Percentiles rank a stretch among this genome's conserved stretches.
These are phyloP conservation scores for Ambrosiella xylebori DNA, from an alignment of 2,329 filamentous ascomycete genomes.

Conservation along the genomic window DNA sequence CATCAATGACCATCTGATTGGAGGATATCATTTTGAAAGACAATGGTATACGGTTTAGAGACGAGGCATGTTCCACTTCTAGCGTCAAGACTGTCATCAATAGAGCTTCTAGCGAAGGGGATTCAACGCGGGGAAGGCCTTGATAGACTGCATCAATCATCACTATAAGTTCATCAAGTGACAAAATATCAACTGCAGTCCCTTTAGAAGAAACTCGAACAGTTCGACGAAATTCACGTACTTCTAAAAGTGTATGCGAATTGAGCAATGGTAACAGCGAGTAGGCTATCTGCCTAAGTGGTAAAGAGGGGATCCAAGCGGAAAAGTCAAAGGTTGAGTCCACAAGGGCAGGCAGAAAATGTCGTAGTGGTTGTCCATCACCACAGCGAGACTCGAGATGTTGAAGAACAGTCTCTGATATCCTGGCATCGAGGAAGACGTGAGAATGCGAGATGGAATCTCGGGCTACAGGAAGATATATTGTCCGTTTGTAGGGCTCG, in stretches of 20 bases:
- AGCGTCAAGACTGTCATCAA: constrained; percentile 12
- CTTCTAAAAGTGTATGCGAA: constrained; percentile 5
- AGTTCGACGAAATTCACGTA: constrained; percentile 24
- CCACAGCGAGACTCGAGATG: constrained; percentile 9
- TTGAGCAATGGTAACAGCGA: constrained; percentile 24
- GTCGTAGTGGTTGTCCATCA: constrained; percentile 18
- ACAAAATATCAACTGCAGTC: constrained; percentile 14
- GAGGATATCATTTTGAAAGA: constrained; percentile 8
- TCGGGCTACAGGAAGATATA: neutral
- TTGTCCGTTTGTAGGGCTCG: constrained; percentile 1
- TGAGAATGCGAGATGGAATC: neutral
- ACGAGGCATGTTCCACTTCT: constrained; percentile 12
- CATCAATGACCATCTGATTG: constrained; percentile 12
- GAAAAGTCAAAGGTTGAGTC: constrained; percentile 25
- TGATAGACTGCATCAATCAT: neutral
- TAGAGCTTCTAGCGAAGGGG: neutral
- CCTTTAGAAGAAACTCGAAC: constrained; percentile 5
- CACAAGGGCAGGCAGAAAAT: constrained; percentile 49
- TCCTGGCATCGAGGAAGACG: constrained; percentile 21
- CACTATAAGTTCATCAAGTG: constrained; percentile 17
- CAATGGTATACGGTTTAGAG: constrained; percentile 18
- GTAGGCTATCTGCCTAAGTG: constrained; percentile 36
- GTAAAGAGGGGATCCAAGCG: constrained; percentile 37
- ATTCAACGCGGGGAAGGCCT: neutral
- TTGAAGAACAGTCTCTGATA: constrained; percentile 24